Conservation (phyloP, 495 filamentous ascomycete species). For the Lasiosphaeria hispida region DNA sequence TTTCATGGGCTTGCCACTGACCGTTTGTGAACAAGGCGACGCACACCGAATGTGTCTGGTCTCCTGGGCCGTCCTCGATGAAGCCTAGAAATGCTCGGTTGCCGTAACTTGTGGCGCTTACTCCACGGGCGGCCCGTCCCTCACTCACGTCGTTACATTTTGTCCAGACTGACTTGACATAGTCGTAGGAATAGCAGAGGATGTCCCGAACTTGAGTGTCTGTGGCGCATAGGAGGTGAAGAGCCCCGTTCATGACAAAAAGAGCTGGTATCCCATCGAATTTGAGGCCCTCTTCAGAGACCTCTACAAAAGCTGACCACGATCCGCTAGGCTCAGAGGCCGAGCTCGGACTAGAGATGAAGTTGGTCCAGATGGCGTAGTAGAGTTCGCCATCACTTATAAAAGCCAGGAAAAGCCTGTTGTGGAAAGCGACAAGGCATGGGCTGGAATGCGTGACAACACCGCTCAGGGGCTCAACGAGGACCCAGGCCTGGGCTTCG, state of each 20-base stretch:
- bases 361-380: conserved; percentile 22
- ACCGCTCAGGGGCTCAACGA: conserved; percentile 11
- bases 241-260: conserved; percentile 23
- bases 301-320: conserved; percentile 21
- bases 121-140: conserved; percentile 26
- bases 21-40: conserved; percentile 26
- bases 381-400: conserved; percentile 20
- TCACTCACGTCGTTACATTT: conserved; percentile 26
- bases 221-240: conserved; percentile 26
- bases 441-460: conserved; percentile 22
- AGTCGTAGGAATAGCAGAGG: conserved; percentile 24
- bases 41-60: conserved; percentile 21
- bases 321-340: conserved; percentile 1
- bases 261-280: conserved; percentile 29
- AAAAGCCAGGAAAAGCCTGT: conserved; percentile 30
- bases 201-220: conserved; percentile 24
- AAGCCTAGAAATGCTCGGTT: conserved; percentile 30
- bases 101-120: conserved; percentile 31
- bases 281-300: conserved; percentile 4
- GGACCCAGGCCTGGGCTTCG: conserved; percentile 17
- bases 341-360: conserved; percentile 5
- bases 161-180: conserved; percentile 20
- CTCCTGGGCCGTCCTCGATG: conserved; percentile 20
- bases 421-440: conserved; percentile 29
- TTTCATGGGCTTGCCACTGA: conserved; percentile 25